Percentiles rank a stretch among this genome's conserved stretches.
phyloP scores from a whole-genome alignment of 495 filamentous ascomycete species.

The Halenospora varia region DNA sequence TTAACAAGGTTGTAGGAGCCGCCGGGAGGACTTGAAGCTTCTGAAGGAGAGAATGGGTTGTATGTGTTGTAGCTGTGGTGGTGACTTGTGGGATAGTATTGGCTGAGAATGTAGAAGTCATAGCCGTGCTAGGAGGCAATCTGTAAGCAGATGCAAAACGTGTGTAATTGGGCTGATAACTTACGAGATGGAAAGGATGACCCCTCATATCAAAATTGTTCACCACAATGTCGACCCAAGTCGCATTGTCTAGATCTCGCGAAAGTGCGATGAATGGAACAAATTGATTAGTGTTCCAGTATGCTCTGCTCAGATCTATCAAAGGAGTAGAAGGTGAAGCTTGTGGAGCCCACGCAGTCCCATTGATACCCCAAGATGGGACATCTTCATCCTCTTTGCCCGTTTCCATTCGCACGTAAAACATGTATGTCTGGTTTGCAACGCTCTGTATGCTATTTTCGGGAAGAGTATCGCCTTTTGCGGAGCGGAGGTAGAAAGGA shows the following conservation, averaged over 20 bases:
- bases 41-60: conserved; percentile 4
- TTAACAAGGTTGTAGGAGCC: conserved; percentile 12
- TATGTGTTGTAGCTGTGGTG: conserved; percentile 18
- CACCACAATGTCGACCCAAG: conserved; percentile 46
- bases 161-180: conserved; percentile 1
- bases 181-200: conserved; percentile 49
- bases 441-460: background rate
- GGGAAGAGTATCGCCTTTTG: background rate
- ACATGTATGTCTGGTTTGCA: background rate
- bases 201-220: conserved; percentile 48
- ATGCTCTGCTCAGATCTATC: background rate
- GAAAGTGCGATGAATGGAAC: conserved; percentile 21
- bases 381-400: background rate
- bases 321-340: background rate
- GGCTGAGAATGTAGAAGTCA: conserved; percentile 24
- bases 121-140: conserved; percentile 20
- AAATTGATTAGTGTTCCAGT: conserved; percentile 24
- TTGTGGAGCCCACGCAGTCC: background rate
- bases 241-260: conserved; percentile 5
- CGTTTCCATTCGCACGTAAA: background rate
- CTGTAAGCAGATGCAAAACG: too few species aligned
- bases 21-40: conserved; percentile 5
- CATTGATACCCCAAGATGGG: background rate
- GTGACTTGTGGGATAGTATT: background rate
- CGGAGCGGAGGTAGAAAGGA: background rate